Percentiles rank a stretch among this genome's conserved stretches.
These are phyloP conservation scores for Hemerocallis citrina DNA, from an alignment of 106 monocot species.

Conservation along the genomic window DNA sequence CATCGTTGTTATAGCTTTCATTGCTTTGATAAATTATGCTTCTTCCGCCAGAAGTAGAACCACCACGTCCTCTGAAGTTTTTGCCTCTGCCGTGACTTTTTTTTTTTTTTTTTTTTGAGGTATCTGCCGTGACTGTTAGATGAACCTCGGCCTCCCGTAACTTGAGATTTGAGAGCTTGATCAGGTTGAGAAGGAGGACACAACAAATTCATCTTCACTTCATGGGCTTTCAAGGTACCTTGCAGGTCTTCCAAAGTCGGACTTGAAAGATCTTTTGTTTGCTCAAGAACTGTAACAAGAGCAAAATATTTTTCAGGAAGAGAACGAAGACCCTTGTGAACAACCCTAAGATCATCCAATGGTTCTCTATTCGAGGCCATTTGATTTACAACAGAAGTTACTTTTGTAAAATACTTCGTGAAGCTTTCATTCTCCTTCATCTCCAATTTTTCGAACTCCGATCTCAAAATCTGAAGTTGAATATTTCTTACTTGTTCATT, in stretches of 20 bases:
- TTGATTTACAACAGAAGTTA: slow-evolving; percentile 8
- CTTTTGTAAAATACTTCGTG: slow-evolving; percentile 4
- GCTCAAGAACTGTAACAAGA: no score
- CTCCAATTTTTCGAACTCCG: slow-evolving; percentile 5
- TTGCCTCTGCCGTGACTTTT: no score
- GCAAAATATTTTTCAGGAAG: slow-evolving; percentile 5
- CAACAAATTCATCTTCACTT: not conserved
- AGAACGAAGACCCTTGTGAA: not conserved
- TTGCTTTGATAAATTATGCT: not conserved
- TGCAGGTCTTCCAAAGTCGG: not conserved
- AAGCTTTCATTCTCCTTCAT: slow-evolving; percentile 9
- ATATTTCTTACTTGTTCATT: no score
- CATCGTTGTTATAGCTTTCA: not conserved
- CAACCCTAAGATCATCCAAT: not conserved
- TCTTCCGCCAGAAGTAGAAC: slow-evolving; percentile 3
- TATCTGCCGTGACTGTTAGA: not conserved
- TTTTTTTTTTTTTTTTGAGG: no score
- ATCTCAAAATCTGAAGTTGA: slow-evolving; percentile 2
- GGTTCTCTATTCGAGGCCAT: slow-evolving; percentile 2
- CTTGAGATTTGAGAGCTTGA: slow-evolving; percentile 8
- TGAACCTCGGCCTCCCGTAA: not conserved
- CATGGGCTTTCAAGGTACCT: no score
- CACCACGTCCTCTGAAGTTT: not conserved
- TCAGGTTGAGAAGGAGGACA: not conserved
- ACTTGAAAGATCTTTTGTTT: not conserved